Conservation (phyloP, 768 basidiomycete species). For the Coprinopsis sp. region DNA sequence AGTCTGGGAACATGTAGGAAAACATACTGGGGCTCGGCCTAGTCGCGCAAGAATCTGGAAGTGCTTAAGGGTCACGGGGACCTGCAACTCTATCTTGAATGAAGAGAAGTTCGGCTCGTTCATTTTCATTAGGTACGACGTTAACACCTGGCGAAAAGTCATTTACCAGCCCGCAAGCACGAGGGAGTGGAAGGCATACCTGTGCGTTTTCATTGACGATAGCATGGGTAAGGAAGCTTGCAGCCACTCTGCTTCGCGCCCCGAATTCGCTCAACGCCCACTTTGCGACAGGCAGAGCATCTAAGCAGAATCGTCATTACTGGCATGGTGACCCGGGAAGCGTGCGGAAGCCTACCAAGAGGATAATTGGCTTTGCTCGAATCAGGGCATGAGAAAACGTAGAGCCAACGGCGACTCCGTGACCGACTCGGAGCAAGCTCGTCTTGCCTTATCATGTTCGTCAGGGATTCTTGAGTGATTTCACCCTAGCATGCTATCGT, state of each 20-base stretch:
- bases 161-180: not conserved
- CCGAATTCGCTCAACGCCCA: constrained; percentile 61
- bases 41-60: constrained; percentile 70
- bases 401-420: constrained; percentile 48
- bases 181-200: constrained; percentile 24
- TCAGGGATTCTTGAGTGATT: constrained; percentile 69
- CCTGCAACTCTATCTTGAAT: constrained; percentile 25
- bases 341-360: constrained; percentile 37
- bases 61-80: constrained; percentile 72
- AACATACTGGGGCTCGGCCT: constrained; percentile 54
- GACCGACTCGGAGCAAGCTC: constrained; percentile 57
- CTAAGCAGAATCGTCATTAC: constrained; percentile 26
- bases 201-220: constrained; percentile 59
- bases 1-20: not conserved
- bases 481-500: constrained; percentile 42
- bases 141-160: not conserved
- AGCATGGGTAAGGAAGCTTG: constrained; percentile 69
- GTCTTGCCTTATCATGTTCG: constrained; percentile 70
- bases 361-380: constrained; percentile 57
- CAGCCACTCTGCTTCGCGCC: constrained; percentile 50
- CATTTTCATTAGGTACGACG: not conserved
- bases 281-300: constrained; percentile 50
- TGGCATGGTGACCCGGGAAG: not conserved
- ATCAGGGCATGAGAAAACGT: constrained; percentile 39
- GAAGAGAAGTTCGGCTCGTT: not conserved